Percentiles rank a stretch among this genome's conserved stretches.
These are phyloP conservation scores for Solanum ahanhuiri DNA, from an alignment of 257 asterid species.

Conservation along the genomic window DNA sequence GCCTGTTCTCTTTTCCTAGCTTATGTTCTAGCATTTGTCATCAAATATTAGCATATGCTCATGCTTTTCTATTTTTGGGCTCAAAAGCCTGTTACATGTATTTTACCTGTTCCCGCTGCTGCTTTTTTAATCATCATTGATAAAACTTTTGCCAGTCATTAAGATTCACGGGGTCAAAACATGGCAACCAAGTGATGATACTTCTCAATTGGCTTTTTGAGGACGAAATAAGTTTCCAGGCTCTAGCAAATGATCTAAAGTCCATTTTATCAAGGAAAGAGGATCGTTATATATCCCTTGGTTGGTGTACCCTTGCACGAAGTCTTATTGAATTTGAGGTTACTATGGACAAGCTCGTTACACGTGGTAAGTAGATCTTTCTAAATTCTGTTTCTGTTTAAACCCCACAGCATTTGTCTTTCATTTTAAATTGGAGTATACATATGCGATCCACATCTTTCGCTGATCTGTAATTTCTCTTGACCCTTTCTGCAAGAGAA, in stretches of 20 bases:
- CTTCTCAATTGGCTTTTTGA: conserved; percentile 85
- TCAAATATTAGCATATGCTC: background rate
- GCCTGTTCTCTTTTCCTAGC: background rate
- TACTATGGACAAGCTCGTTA: conserved; percentile 19
- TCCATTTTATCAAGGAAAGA: conserved; percentile 46
- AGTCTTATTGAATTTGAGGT: conserved; percentile 49
- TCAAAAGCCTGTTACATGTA: background rate
- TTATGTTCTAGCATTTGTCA: background rate
- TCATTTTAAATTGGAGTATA: background rate
- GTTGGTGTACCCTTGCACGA: conserved; percentile 85
- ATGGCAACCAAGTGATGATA: conserved; percentile 44
- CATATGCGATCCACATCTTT: background rate
- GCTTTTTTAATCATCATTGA: background rate
- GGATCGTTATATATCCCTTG: conserved; percentile 67
- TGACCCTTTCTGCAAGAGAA: background rate
- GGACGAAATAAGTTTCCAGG: conserved; percentile 50
- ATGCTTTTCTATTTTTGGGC: background rate
- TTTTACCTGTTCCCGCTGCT: background rate
- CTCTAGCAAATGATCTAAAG: conserved; percentile 31
- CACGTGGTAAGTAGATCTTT: conserved; percentile 38
- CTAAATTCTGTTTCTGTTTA: background rate
- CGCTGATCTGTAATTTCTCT: background rate
- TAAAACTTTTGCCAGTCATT: conserved; percentile 30
- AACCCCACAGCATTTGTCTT: background rate
- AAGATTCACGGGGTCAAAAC: conserved; percentile 34